Percentiles rank a stretch among this genome's conserved stretches.
phyloP scores from a whole-genome alignment of 257 asterid genomes.

The Lavandula angustifolia region DNA sequence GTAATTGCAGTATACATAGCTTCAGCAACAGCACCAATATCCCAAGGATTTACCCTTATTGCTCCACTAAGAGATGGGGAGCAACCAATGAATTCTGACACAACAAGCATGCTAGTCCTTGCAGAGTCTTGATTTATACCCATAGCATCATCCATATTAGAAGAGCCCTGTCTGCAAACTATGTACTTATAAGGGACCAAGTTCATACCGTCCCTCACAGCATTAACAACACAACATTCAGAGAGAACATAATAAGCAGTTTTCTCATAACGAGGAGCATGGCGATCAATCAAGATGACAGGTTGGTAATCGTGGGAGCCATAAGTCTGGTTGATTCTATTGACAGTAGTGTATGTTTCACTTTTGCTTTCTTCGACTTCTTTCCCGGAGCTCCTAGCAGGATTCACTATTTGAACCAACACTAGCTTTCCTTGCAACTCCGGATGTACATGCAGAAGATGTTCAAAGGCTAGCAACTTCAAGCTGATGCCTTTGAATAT shows the following conservation, averaged over 20 bases:
- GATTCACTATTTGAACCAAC: conserved; percentile 85
- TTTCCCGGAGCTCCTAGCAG: conserved; percentile 89
- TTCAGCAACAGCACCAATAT: conserved; percentile 84
- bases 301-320: conserved; percentile 65
- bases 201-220: conserved; percentile 96
- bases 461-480: conserved; percentile 81
- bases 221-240: conserved; percentile 91
- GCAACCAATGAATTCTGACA: conserved; percentile 89
- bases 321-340: conserved; percentile 60
- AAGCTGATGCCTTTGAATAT: conserved; percentile 88
- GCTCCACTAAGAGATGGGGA: conserved; percentile 94
- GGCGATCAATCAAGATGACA: conserved; percentile 73
- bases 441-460: conserved; percentile 56
- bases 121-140: conserved; percentile 49
- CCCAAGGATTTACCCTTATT: conserved; percentile 94
- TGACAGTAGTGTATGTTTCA: conserved; percentile 68
- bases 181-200: conserved; percentile 85
- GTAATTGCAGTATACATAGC: conserved; percentile 65
- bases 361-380: conserved; percentile 82
- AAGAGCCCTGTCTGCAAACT: conserved; percentile 86
- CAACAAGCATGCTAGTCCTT: conserved; percentile 80
- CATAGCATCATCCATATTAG: conserved; percentile 49
- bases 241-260: conserved; percentile 88
- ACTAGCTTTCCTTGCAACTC: conserved; percentile 59
- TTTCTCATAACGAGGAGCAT: conserved; percentile 73